Base-by-base conservation (phyloP, 306 rosid species). In the Acacia crassicarpa region DNA sequence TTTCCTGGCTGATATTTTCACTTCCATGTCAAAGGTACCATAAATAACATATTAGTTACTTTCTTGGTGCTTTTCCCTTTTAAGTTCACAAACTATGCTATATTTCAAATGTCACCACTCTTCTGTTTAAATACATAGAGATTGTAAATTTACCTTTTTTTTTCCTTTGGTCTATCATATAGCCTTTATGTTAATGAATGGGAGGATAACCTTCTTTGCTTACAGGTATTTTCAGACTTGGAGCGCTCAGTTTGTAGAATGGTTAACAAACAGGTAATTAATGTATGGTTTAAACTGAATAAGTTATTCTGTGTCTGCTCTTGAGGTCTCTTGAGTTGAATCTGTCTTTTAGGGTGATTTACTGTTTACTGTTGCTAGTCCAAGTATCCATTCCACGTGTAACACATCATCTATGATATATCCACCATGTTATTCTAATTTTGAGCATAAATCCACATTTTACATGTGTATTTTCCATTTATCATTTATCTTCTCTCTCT, bases 211-310 rank as follows among this genome's bases (percentile, higher is more conserved):
- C 61, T 62, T 51, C 75, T 77, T 77, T 84, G 5, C 65, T 46
- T 86, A 56, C 97, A 96, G 97, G 97, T 96, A 67, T 86, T 96
- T 58, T 96, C 99, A 62, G 99, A 96, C 88, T 85, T 96, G 92
- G 99, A 96, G 91, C 91, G 97, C 46, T 96, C 99, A 23, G 97
- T 89, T 67, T 96, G 98, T 88, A 89, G 99, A 81, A 93, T 96
- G 98, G 90, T 96, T 74, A 95, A 96, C 86, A 88, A 84, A 80
- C 98, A 96, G 99, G 99, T 92, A 35, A 82, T 80, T 56, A 58
- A n/a, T 22, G 4, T 80, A 83, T 75, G 45, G 45, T 79, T 79
- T 45, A 76, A 72, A 68, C 75, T 38, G 44, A 49, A 59, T 27
- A 30, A 75, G 53, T 45, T 82, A 72, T 79, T 67, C 46, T 80